Base-by-base conservation (phyloP, 2,329 filamentous ascomycete genomes). In the Colletotrichum kahawae region DNA sequence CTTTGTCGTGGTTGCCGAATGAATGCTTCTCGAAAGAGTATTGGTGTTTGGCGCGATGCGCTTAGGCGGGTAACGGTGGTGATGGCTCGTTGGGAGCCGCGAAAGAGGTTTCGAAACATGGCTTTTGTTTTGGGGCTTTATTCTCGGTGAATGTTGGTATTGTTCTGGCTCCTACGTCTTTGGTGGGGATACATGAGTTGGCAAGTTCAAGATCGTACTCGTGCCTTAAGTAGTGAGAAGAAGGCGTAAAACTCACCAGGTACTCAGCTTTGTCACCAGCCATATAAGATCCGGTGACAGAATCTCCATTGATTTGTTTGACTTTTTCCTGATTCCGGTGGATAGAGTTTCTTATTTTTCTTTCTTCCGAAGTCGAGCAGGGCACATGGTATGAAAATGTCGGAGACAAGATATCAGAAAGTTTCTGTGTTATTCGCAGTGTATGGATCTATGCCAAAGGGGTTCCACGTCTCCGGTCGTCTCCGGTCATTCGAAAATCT, bases 371-470 rank as follows among this genome's bases (percentile, higher is more conserved):
- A 0, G 18, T 43, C 8, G 3, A 43, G 38, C 38, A 43, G 18
- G 10, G 38, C 38, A 12, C 2, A n/a, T 43, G 38, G 2, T 43
- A 12, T 8, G 38, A 1, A 10, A 43, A n/a, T 43, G 6, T 1
- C 38, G 18, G 18, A 43, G 38, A 43, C 38, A 43, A 10, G 8
- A 43, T 8, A 38, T 1, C 7, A 10, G 8, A 9, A 43, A n/a
- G 0, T 43, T 43, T n/a, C 1, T 5, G 1, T 10, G 0, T 0
- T 43, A 43, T n/a, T 43, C 2, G 38, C 1, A 43, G 4, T 2
- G 4, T 5, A 43, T 6, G 3, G 0, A 43, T 2, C 5, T 6
- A n/a, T 12, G 18, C 0, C 2, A 10, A 43, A n/a, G 38, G 0
- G 2, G 38, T 43, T 1, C 9, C 18, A 43, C 38, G 1, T 18